These are phyloP conservation scores for Rhododendron mucronatum DNA, from an alignment of 148 eudicot genomes.

Conservation along the genomic window DNA sequence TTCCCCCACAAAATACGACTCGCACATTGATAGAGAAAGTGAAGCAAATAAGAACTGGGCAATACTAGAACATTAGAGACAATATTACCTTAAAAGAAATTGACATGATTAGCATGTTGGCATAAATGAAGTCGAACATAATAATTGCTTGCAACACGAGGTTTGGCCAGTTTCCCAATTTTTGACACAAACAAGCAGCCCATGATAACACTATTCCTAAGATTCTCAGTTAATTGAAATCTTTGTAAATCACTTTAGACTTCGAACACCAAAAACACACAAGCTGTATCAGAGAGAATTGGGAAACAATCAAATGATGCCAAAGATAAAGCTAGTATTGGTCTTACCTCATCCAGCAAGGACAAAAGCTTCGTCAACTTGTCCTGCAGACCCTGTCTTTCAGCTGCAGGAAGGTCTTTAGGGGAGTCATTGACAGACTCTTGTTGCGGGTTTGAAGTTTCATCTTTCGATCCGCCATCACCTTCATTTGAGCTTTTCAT, in stretches of 20 bases:
- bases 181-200: background rate
- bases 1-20: background rate
- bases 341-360: conserved; percentile 61
- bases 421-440: conserved; percentile 17
- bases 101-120: background rate
- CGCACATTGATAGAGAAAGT: background rate
- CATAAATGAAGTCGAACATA: background rate
- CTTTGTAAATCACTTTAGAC: background rate
- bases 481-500: conserved; percentile 16
- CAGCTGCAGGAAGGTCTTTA: conserved; percentile 38
- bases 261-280: background rate
- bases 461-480: conserved; percentile 24
- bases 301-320: background rate
- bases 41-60: background rate
- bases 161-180: background rate
- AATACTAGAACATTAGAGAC: background rate
- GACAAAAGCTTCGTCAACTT: conserved; percentile 45
- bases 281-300: background rate
- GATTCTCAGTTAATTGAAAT: background rate
- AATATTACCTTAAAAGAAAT: background rate
- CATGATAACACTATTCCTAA: background rate
- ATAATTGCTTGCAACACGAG: background rate
- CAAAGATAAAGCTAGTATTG: background rate
- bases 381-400: conserved; percentile 46
- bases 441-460: conserved; percentile 21